phyloP scores from a whole-genome alignment of 768 basidiomycete species.

The Dioszegia crocea region DNA sequence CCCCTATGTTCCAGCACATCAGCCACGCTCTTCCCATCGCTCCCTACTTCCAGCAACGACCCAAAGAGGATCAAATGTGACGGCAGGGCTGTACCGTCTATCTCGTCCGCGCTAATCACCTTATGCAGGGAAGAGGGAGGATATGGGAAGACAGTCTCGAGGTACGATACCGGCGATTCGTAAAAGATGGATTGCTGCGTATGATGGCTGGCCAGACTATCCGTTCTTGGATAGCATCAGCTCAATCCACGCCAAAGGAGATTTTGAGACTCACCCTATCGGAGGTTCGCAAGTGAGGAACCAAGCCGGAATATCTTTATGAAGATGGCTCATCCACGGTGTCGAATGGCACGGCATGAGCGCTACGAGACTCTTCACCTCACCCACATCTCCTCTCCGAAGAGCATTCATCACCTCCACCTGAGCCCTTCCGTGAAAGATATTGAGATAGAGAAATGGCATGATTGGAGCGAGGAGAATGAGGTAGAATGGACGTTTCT shows the following conservation, averaged over 20 bases:
- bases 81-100: conserved; percentile 58
- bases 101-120: conserved; percentile 52
- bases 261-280: conserved; percentile 58
- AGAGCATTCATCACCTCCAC: conserved; percentile 68
- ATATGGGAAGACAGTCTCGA: conserved; percentile 64
- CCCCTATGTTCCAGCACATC: conserved; percentile 56
- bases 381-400: conserved; percentile 44
- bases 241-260: not conserved
- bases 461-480: conserved; percentile 57
- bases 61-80: conserved; percentile 78
- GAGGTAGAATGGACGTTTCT: conserved; percentile 38
- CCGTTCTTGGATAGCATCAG: conserved; percentile 16
- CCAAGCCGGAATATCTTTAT: conserved; percentile 72
- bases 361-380: conserved; percentile 64
- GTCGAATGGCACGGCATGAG: conserved; percentile 97
- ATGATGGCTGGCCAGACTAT: conserved; percentile 52
- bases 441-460: conserved; percentile 63
- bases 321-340: conserved; percentile 84
- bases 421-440: conserved; percentile 75
- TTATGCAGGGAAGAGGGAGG: conserved; percentile 44
- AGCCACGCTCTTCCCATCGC: conserved; percentile 44
- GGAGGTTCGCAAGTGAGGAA: conserved; percentile 91
- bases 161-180: conserved; percentile 63
- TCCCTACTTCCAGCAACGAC: conserved; percentile 55
- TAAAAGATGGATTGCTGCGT: conserved; percentile 83